Evolutionary conservation across 306 rosid species (phyloP).

Genomic region (Boehmeria nivea): DNA sequence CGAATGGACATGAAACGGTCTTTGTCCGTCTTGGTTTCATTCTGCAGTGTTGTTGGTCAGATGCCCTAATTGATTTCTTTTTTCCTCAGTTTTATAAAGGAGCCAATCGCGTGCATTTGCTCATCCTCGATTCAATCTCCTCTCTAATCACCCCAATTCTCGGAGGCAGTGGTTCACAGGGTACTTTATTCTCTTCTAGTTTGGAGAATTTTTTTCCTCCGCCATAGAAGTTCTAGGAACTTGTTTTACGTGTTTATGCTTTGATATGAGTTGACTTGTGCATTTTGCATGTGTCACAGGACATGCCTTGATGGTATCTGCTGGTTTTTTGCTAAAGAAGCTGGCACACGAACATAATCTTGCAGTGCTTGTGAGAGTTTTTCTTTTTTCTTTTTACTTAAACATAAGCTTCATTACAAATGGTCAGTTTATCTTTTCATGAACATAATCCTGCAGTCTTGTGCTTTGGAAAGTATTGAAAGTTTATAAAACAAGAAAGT

Average conservation of each 20-base stretch:
- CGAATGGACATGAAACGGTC: conserved; percentile 13
- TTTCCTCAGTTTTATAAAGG: conserved; percentile 35
- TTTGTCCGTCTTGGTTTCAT: conserved; percentile 4
- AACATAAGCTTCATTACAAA: neutral
- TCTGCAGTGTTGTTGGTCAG: neutral
- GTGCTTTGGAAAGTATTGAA: no score
- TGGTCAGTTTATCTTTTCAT: neutral
- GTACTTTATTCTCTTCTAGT: conserved; percentile 32
- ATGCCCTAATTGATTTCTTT: conserved; percentile 11
- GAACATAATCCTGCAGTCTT: no score
- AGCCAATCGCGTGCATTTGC: conserved; percentile 48
- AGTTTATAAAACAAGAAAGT: neutral
- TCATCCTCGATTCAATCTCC: conserved; percentile 78
- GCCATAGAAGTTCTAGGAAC: neutral
- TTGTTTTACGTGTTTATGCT: neutral
- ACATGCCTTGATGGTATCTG: conserved; percentile 77
- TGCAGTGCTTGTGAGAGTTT: conserved; percentile 69
- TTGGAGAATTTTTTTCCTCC: conserved; percentile 12
- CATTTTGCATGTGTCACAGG: conserved; percentile 32
- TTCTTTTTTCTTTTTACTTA: conserved; percentile 19
- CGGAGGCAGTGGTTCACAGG: conserved; percentile 73
- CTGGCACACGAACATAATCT: conserved; percentile 74
- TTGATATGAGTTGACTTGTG: neutral
- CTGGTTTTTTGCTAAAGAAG: conserved; percentile 73
- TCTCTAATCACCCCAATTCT: conserved; percentile 81